Evolutionary conservation across 106 monocot genomes (phyloP).

Genomic region (Platanthera guangdongensis): DNA sequence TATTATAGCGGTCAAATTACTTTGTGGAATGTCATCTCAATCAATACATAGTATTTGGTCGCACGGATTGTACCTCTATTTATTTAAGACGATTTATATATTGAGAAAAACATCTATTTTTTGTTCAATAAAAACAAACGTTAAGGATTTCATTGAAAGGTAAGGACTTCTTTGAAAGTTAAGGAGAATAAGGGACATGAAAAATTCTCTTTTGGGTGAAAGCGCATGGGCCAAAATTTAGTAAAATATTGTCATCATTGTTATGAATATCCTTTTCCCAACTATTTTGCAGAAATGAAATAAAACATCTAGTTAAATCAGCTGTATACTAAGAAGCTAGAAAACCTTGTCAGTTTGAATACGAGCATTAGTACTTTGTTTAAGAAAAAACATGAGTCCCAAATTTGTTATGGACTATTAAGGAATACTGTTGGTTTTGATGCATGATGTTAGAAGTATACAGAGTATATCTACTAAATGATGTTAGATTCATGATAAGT

Average conservation of each 20-base stretch:
- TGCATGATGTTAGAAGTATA: background rate
- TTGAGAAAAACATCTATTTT: too few relatives aligned
- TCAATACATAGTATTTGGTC: too few relatives aligned
- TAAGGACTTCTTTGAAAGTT: background rate
- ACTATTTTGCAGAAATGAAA: too few relatives aligned
- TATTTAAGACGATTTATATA: too few relatives aligned
- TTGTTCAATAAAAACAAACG: too few relatives aligned
- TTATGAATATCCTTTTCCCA: too few relatives aligned
- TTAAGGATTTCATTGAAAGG: background rate
- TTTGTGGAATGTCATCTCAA: too few relatives aligned
- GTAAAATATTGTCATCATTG: background rate
- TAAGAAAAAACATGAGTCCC: background rate
- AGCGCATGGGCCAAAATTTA: background rate
- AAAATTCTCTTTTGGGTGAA: background rate
- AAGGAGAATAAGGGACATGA: background rate
- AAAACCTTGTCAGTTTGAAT: background rate
- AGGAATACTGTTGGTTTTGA: background rate
- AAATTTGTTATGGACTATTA: background rate
- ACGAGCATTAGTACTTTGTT: background rate
- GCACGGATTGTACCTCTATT: too few relatives aligned
- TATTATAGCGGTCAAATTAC: too few relatives aligned
- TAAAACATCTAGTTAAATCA: background rate
- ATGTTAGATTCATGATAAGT: background rate
- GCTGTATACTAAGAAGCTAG: background rate
- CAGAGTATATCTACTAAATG: background rate